phyloP scores from a whole-genome alignment of 129 eudicot species.

The Saussurea involucrata region DNA sequence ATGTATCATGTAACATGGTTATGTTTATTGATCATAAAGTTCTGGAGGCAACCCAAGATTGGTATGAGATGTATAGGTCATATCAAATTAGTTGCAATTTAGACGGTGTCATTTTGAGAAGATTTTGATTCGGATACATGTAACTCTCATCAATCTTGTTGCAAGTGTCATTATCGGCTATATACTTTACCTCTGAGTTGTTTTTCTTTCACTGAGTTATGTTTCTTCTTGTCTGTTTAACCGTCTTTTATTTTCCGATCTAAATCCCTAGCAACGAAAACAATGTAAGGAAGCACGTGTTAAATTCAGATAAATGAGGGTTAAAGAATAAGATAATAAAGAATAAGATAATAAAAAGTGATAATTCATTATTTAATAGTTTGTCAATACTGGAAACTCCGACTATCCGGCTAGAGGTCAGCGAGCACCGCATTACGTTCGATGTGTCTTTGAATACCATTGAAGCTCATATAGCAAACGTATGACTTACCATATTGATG shows the following conservation, averaged over 20 bases:
- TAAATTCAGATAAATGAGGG: background rate
- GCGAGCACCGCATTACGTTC: background rate
- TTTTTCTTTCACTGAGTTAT: background rate
- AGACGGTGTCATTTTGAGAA: background rate
- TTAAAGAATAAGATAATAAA: background rate
- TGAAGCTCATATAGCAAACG: background rate
- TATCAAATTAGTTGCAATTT: background rate
- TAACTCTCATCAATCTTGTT: background rate
- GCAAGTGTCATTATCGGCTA: background rate
- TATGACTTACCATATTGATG: no score
- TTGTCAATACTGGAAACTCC: no score
- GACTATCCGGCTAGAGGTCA: background rate
- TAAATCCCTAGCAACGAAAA: background rate
- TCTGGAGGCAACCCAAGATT: background rate
- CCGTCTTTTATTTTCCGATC: background rate
- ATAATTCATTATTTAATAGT: no score
- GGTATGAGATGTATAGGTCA: background rate
- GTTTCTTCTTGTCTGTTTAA: background rate
- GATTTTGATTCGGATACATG: background rate
- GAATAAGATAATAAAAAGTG: no score
- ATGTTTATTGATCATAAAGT: background rate
- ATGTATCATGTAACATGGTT: background rate
- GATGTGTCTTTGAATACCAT: background rate
- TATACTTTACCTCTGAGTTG: background rate
- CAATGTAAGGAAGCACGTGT: background rate